A percentile compares a stretch with the other conserved stretches of the same genome.
These are phyloP conservation scores for Kitagawia praeruptora DNA, from an alignment of 129 eudicot genomes.

Conservation along the genomic window DNA sequence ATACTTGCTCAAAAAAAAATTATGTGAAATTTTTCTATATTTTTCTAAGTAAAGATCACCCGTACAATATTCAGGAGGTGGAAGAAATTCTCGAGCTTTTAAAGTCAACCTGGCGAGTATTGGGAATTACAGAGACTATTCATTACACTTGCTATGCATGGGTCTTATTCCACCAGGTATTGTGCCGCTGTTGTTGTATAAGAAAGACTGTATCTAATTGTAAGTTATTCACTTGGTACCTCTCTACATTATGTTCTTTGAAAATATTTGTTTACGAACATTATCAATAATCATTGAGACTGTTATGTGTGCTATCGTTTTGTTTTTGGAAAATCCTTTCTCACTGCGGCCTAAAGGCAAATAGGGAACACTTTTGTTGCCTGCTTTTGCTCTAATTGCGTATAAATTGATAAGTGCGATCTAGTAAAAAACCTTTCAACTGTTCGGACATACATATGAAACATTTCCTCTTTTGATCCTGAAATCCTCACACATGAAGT, in stretches of 20 bases:
- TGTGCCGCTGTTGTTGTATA: not conserved
- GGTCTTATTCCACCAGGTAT: constrained; percentile 98
- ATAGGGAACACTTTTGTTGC: not conserved
- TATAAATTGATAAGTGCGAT: not conserved
- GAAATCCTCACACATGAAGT: not conserved
- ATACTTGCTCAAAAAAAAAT: not conserved
- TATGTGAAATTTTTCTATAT: not conserved
- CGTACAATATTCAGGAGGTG: constrained; percentile 57
- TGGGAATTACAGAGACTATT: constrained; percentile 95
- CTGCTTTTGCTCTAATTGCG: not conserved
- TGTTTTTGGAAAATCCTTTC: not conserved
- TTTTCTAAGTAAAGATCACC: not conserved
- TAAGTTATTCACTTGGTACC: not conserved
- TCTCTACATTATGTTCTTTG: not conserved
- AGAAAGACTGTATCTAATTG: not conserved
- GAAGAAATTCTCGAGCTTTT: constrained; percentile 97
- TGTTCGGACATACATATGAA: not conserved
- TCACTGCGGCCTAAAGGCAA: not conserved
- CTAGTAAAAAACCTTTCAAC: not conserved
- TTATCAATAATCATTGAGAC: not conserved
- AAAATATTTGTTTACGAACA: not conserved
- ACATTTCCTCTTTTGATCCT: not conserved
- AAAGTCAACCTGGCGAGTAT: constrained; percentile 92
- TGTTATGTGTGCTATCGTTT: not conserved
- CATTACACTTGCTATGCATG: constrained; percentile 93